Evolutionary conservation across 495 filamentous ascomycete genomes (phyloP), one percentile per base, ranked within the genome.

Genomic region (Chaetomium tenue): DNA sequence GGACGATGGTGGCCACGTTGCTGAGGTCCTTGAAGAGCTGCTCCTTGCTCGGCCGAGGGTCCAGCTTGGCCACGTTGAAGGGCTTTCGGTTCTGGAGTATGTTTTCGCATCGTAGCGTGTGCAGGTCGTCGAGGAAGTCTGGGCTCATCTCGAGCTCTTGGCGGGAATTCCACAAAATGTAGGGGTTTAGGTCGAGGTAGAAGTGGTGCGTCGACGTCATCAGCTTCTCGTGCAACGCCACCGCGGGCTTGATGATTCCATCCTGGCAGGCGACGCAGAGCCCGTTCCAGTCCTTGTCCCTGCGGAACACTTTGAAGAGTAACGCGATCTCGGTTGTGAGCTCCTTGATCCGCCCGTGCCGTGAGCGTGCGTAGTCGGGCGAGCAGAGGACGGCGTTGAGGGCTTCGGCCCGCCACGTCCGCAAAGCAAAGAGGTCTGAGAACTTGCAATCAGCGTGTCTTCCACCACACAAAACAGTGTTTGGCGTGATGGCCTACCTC

Each of bases 401-500:
- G 7, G 74, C 68, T 48, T 75, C 71, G 22, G 70, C 69, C 33
- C 60, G 70, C 76, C 76, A 78, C 5, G 73, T 70, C 5, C 70
- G 68, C 7, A 74, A 47, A 0, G 72, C 70, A 53, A 69, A 72
- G 20, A 72, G 60, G 55, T 78, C 76, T 77, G 64, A 7, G 25
- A 9, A 9, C 33, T 25, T 1, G 23, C 26, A 13, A 58, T 65
- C 44, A 67, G 61, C 20, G 13, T 22, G 13, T 22, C n/a, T n/a
- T 18, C 46, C 58, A n/a, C 5, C 7, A 6, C 5, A 15, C 5
- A 20, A 39, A 11, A 37, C 5, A 0, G 18, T n/a, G 15, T 20
- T 25, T 20, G 46, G 48, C 33, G 12, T 51, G 33, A 8, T 37
- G 11, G 18, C 22, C 42, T 63, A 73, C 73, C 68, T 71, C 71